A percentile compares a stretch with the other conserved stretches of the same genome.
These are phyloP conservation scores for Nicotiana tomentosiformis DNA, from an alignment of 257 asterid genomes.

Conservation along the genomic window DNA sequence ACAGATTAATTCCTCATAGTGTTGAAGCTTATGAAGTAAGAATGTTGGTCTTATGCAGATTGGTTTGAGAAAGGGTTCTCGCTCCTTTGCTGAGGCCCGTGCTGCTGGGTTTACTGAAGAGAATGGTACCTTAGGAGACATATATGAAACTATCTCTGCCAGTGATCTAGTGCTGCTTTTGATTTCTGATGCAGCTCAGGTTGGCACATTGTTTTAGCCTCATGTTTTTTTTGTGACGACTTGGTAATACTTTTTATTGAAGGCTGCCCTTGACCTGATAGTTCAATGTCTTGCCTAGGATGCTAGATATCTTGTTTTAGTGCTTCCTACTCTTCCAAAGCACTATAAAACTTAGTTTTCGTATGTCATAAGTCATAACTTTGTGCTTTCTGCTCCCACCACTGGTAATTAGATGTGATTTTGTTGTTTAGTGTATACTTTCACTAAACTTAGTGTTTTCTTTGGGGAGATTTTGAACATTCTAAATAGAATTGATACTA, in stretches of 20 bases:
- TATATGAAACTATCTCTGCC: conserved; percentile 73
- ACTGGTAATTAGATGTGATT: neutral
- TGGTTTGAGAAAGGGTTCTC: conserved; percentile 94
- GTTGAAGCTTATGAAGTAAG: neutral
- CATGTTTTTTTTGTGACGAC: neutral
- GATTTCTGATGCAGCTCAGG: conserved; percentile 98
- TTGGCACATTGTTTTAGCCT: conserved; percentile 13
- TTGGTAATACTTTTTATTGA: neutral
- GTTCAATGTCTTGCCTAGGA: neutral
- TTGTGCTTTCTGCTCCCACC: conserved; percentile 1
- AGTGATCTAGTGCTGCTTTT: conserved; percentile 86
- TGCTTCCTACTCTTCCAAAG: neutral
- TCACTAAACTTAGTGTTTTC: neutral
- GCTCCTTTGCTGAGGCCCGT: conserved; percentile 88
- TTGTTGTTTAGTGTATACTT: neutral
- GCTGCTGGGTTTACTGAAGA: conserved; percentile 86
- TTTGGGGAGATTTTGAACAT: neutral
- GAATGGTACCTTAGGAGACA: conserved; percentile 85
- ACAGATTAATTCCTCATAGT: neutral
- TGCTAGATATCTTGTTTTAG: neutral
- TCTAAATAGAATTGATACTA: neutral
- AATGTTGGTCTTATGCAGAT: conserved; percentile 39
- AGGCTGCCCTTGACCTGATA: neutral
- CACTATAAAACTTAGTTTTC: neutral
- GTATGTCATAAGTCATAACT: neutral